phyloP scores from a whole-genome alignment of 768 basidiomycete genomes.

The Amanita molliuscula region DNA sequence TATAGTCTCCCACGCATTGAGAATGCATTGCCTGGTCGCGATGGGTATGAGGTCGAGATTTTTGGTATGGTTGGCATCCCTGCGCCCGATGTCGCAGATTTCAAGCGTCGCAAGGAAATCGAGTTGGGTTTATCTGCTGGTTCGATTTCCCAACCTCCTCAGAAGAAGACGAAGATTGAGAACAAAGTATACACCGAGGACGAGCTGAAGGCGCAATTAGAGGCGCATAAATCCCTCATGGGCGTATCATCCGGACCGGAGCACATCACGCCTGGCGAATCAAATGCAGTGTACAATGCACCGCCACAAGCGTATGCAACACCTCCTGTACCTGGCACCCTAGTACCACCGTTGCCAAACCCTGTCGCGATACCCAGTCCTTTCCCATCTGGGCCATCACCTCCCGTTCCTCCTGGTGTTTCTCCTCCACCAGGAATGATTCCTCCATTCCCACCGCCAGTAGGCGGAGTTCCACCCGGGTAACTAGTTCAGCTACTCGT shows the following conservation, averaged over 20 bases:
- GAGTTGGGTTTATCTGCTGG: conserved; percentile 82
- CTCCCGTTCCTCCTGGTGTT: conserved; percentile 3
- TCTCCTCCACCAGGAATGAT: conserved; percentile 4
- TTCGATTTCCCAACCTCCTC: conserved; percentile 69
- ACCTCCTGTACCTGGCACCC: conserved; percentile 28
- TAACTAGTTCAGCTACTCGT: background rate
- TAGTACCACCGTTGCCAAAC: no score
- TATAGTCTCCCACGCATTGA: conserved; percentile 78
- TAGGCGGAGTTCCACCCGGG: conserved; percentile 3
- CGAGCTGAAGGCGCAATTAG: conserved; percentile 76
- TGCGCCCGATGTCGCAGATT: conserved; percentile 88
- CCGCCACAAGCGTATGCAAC: conserved; percentile 62
- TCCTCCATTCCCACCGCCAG: background rate
- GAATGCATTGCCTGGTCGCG: conserved; percentile 91
- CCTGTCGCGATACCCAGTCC: conserved; percentile 16
- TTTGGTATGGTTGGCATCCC: conserved; percentile 99
- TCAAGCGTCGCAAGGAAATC: conserved; percentile 91
- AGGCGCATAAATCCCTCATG: conserved; percentile 90
- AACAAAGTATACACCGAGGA: conserved; percentile 73
- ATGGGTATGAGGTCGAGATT: conserved; percentile 97
- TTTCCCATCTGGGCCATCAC: conserved; percentile 2
- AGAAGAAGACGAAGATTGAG: conserved; percentile 74
- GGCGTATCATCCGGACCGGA: conserved; percentile 37
- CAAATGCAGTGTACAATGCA: conserved; percentile 58
- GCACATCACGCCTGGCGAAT: conserved; percentile 26